Percentiles rank a stretch among this genome's conserved stretches.
phyloP scores from a whole-genome alignment of 345 rosid genomes.

The Hibiscus mutabilis region DNA sequence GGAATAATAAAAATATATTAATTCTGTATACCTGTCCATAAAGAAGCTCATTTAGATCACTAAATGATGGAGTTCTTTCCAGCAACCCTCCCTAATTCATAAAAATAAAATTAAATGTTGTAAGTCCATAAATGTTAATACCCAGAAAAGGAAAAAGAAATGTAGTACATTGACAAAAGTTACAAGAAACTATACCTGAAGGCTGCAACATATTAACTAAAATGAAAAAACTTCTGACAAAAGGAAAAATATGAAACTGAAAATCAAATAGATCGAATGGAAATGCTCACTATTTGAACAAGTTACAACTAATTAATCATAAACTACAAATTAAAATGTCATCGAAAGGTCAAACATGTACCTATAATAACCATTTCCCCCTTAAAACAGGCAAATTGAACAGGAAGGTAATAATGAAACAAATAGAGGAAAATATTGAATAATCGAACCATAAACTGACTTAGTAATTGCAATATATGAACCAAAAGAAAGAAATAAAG shows the following conservation, averaged over 20 bases:
- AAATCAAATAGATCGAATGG: no score
- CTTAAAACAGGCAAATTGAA: not conserved
- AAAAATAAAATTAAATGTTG: conserved; percentile 9
- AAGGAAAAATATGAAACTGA: not conserved
- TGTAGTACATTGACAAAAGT: not conserved
- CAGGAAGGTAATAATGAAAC: not conserved
- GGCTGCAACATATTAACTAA: not conserved
- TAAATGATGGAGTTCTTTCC: conserved; percentile 90
- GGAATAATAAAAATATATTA: not conserved
- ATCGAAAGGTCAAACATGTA: not conserved
- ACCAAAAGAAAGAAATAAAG: not conserved
- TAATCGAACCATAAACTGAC: not conserved
- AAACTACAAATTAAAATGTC: not conserved
- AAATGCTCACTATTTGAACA: not conserved
- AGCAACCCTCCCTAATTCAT: conserved; percentile 59
- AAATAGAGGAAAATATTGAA: not conserved
- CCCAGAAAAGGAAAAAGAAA: not conserved
- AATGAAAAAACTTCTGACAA: not conserved
- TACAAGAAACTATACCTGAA: not conserved
- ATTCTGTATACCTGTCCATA: conserved; percentile 77
- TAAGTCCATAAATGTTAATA: not conserved
- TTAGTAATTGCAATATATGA: not conserved
- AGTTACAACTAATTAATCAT: not conserved
- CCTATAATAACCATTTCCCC: not conserved
- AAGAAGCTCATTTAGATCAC: conserved; percentile 88